Conservation (phyloP, 2,329 filamentous ascomycete genomes). For the Alternaria postmessia region DNA sequence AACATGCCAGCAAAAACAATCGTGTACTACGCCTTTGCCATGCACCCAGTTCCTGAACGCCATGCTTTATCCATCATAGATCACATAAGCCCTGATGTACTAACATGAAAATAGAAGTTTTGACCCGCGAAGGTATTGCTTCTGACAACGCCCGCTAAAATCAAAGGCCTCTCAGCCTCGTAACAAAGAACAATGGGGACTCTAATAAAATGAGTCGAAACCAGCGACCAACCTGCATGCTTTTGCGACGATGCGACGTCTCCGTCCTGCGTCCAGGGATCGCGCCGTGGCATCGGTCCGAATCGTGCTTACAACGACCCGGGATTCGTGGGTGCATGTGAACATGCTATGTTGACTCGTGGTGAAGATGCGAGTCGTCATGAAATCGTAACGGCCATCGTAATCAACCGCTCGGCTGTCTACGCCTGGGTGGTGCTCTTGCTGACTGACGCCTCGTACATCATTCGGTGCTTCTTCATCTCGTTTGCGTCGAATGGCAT, state of each 20-base stretch:
- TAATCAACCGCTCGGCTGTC: constrained; percentile 3
- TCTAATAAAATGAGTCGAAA: constrained; percentile 13
- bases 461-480: constrained; percentile 48
- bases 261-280: constrained; percentile 6
- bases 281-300: constrained; percentile 10
- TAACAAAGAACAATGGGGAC: constrained; percentile 18
- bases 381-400: constrained; percentile 26
- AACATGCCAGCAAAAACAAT: constrained; percentile 19
- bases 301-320: constrained; percentile 5
- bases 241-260: constrained; percentile 1
- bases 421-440: constrained; percentile 17
- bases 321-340: constrained; percentile 12
- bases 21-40: constrained; percentile 26
- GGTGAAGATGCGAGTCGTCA: constrained; percentile 23
- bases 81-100: constrained; percentile 31
- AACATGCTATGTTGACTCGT: constrained; percentile 24
- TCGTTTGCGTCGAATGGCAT: constrained; percentile 45
- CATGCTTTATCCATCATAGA: constrained; percentile 24
- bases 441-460: constrained; percentile 44
- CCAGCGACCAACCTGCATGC: not conserved
- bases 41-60: constrained; percentile 32
- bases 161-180: constrained; percentile 7
- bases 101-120: constrained; percentile 34
- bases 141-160: constrained; percentile 39
- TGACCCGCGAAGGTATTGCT: constrained; percentile 36